A percentile compares a stretch with the other conserved stretches of the same genome.
These are phyloP conservation scores for Candida insectalens DNA, from an alignment of 805 yeast genomes.

Conservation along the genomic window DNA sequence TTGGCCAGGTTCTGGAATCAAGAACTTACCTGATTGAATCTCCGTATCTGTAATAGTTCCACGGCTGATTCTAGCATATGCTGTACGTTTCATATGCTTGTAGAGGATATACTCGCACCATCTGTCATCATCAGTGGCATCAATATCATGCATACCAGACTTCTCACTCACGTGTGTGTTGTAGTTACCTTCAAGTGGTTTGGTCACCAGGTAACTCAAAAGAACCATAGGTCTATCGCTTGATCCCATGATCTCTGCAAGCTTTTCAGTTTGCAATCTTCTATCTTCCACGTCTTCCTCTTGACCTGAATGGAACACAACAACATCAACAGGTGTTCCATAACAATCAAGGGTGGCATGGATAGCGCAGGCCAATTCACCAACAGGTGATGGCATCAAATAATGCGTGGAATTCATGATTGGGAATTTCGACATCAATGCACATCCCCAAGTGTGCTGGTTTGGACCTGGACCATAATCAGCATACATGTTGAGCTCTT, in stretches of 20 bases:
- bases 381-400: constrained; percentile 91
- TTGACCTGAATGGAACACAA: constrained; percentile 97
- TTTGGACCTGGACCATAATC: constrained; percentile 98
- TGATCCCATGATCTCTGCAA: constrained; percentile 73
- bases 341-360: constrained; percentile 91
- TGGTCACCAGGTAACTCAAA: constrained; percentile 83
- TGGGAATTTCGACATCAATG: constrained; percentile 88
- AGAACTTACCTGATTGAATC: constrained; percentile 89
- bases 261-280: constrained; percentile 68
- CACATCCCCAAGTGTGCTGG: constrained; percentile 97
- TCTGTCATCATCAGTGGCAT: constrained; percentile 88
- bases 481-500: constrained; percentile 87
- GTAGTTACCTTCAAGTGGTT: constrained; percentile 83
- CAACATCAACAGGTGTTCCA: constrained; percentile 80
- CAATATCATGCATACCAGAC: constrained; percentile 89
- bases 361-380: constrained; percentile 96
- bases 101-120: constrained; percentile 97
- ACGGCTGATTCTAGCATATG: constrained; percentile 89
- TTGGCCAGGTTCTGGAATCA: constrained; percentile 29
- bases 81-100: constrained; percentile 77
- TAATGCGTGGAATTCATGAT: constrained; percentile 85
- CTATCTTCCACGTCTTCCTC: constrained; percentile 96
- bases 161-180: constrained; percentile 78
- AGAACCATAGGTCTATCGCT: constrained; percentile 77
- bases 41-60: constrained; percentile 96